phyloP scores from a whole-genome alignment of 768 basidiomycete genomes.

The Tylopilus plumbeoviolaceoides region DNA sequence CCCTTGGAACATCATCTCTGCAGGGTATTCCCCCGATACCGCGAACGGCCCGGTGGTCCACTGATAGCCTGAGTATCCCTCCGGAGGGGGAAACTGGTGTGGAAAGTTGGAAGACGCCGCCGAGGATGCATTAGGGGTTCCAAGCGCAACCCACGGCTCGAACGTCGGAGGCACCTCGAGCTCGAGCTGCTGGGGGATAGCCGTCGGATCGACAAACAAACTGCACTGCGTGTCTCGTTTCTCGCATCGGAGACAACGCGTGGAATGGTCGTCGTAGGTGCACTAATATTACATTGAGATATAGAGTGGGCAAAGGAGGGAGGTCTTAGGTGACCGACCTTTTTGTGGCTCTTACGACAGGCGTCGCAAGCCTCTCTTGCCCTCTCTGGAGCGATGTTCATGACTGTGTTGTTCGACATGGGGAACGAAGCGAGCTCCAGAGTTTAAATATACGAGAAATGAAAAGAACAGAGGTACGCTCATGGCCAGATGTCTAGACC shows the following conservation, averaged over 20 bases:
- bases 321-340: constrained; percentile 6
- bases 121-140: constrained; percentile 2
- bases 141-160: constrained; percentile 4
- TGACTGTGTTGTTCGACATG: constrained; percentile 8
- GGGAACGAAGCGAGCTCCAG: not conserved
- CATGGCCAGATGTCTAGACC: constrained; percentile 3
- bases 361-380: constrained; percentile 24
- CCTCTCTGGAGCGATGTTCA: constrained; percentile 21
- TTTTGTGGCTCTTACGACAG: constrained; percentile 26
- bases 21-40: constrained; percentile 8
- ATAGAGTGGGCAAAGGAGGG: not conserved
- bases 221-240: constrained; percentile 12
- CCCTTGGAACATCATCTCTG: constrained; percentile 2
- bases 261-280: constrained; percentile 12
- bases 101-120: constrained; percentile 3
- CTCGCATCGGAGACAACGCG: constrained; percentile 17
- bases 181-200: constrained; percentile 1
- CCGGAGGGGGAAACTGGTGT: not conserved
- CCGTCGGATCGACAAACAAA: constrained; percentile 10
- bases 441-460: constrained; percentile 21
- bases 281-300: constrained; percentile 14
- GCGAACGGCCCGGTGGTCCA: not conserved
- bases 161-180: not conserved
- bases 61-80: not conserved
- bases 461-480: constrained; percentile 9